Evolutionary conservation across 305 asterid genomes (phyloP), one percentile per base, ranked within the genome.

Genomic region (Solanum chacoense): DNA sequence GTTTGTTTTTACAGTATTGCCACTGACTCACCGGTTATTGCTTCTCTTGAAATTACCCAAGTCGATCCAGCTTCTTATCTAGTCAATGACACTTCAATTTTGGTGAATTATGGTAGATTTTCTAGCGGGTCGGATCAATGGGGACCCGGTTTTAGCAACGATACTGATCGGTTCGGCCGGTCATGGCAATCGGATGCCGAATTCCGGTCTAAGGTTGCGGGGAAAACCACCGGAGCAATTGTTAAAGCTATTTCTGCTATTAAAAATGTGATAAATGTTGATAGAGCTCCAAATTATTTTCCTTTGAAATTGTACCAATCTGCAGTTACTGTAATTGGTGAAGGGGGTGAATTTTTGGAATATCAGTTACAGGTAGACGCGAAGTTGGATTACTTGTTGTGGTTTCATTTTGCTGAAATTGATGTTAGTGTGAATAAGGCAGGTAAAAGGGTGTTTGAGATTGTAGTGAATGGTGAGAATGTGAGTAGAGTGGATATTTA

Each of bases 401-500:
- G 97, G 96, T 95, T 97, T 88, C 99, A 97, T 90, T 94, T 96
- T 42, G 98, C 99, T 8, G 99, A 97, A 92, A 95, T 97, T 87
- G 99, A 97, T 89, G 92, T 87, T 31, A 93, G 96, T 81, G 98
- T 97, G 90, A 88, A 88, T 72, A 94, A 89, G 89, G 93, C 91
- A 2, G 99, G 99, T 32, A 93, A 94, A 83, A 94, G 99, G 92
- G 99, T 97, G 89, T 97, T 97, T 91, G 97, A 94, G 88, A 91
- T 97, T 59, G 8, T 89, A 45, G 98, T 97, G 90, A 97, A 97
- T 87, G 95, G 90, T 79, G 94, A 92, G 87, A 97, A 92, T 87
- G 96, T 93, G 87, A 95, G 87, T 81, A 94, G 98, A 77, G 94
- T 97, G 90, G 99, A 97, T 88, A 93, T 96, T 75, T 96, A 72